Conservation (phyloP, 441 rosid species). For the Bocquillonia castaneifolia region DNA sequence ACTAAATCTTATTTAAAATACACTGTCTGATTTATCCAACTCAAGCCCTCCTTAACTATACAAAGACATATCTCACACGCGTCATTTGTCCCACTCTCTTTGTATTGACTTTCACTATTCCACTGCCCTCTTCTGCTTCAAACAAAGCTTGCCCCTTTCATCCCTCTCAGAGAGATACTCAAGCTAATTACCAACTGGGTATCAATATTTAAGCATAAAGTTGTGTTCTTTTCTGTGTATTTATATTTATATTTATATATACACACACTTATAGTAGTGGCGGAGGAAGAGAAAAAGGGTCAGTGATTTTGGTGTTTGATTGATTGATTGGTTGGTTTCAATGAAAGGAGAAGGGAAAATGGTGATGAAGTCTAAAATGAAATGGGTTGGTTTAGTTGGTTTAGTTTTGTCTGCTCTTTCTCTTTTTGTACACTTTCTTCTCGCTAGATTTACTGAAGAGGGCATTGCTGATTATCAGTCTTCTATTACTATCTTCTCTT, state of each 20-base stretch:
- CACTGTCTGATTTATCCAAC: constrained; percentile 25
- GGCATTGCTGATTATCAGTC: constrained; percentile 66
- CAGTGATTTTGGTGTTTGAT: neutral
- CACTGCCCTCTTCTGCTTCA: neutral
- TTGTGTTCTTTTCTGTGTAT: neutral
- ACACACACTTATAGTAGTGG: neutral
- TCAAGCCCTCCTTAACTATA: neutral
- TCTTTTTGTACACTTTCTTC: constrained; percentile 71
- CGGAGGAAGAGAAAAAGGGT: constrained; percentile 7
- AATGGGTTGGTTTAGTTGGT: constrained; percentile 88
- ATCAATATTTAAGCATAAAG: neutral
- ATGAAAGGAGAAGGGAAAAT: constrained; percentile 82
- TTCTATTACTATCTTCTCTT: constrained; percentile 84
- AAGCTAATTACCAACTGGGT: neutral
- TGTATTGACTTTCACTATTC: constrained; percentile 13
- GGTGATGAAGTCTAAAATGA: constrained; percentile 68
- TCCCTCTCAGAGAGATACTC: neutral
- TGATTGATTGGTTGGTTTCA: neutral
- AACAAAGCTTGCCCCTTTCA: neutral
- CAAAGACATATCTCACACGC: constrained; percentile 13
- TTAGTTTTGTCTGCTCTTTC: constrained; percentile 68
- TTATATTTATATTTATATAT: neutral
- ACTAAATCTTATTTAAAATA: neutral
- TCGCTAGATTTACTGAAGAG: constrained; percentile 71
- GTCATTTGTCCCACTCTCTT: neutral